A percentile compares a stretch with the other conserved stretches of the same genome.
Evolutionary conservation across 2,329 filamentous ascomycete genomes (phyloP).

Genomic region (Cryoendolithus antarcticus): DNA sequence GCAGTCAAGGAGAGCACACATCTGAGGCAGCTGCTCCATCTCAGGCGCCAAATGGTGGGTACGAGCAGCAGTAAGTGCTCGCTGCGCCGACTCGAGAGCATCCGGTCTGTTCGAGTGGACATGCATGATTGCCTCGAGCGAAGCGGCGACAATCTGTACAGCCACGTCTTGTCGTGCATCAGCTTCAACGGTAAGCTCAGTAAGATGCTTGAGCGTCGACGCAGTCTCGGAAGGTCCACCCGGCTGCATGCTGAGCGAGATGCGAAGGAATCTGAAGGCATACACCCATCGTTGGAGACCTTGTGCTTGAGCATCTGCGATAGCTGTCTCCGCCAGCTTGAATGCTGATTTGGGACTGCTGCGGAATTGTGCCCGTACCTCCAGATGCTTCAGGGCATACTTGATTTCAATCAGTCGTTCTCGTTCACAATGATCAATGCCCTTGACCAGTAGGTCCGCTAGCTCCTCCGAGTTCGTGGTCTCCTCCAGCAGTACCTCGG

Average conservation of each 20-base stretch:
- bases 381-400: constrained; percentile 64
- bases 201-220: constrained; percentile 55
- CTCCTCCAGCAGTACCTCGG: constrained; percentile 58
- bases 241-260: constrained; percentile 54
- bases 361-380: constrained; percentile 57
- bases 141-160: constrained; percentile 47
- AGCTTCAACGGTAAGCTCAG: constrained; percentile 48
- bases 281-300: constrained; percentile 64
- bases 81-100: constrained; percentile 56
- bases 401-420: constrained; percentile 54
- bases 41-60: constrained; percentile 55
- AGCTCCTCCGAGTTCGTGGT: constrained; percentile 64
- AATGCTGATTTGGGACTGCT: constrained; percentile 60
- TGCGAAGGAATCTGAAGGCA: constrained; percentile 61
- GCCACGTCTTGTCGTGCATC: constrained; percentile 44
- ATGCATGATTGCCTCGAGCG: constrained; percentile 58
- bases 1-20: constrained; percentile 53
- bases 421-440: constrained; percentile 36
- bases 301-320: constrained; percentile 56
- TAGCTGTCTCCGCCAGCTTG: constrained; percentile 57
- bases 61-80: constrained; percentile 60
- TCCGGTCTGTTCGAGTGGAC: constrained; percentile 53
- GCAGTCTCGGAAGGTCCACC: constrained; percentile 48
- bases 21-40: constrained; percentile 51
- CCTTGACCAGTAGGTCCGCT: constrained; percentile 59